phyloP scores from a whole-genome alignment of 2,329 filamentous ascomycete genomes.

The Berkeleyomyces rouxiae region DNA sequence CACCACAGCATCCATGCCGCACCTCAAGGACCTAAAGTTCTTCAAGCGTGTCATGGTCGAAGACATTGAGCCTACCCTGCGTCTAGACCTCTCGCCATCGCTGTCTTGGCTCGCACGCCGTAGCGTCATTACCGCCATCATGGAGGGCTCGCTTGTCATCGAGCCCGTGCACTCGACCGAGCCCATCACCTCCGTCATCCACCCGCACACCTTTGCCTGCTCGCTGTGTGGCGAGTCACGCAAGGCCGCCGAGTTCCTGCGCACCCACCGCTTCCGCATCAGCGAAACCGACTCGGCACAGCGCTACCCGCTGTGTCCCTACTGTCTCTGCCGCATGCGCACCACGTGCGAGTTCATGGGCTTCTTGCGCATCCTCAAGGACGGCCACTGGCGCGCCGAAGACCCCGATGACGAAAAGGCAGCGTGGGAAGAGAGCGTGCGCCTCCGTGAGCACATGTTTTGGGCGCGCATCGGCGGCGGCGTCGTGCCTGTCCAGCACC shows the following conservation, averaged over 20 bases:
- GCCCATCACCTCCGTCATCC: conserved; percentile 31
- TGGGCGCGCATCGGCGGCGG: conserved; percentile 88
- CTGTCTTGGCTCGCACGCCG: conserved; percentile 87
- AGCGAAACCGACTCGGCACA: conserved; percentile 76
- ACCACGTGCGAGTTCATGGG: conserved; percentile 86
- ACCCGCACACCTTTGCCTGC: conserved; percentile 50
- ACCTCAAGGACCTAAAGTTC: conserved; percentile 79
- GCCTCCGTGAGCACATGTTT: conserved; percentile 86
- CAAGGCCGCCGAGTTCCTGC: conserved; percentile 50
- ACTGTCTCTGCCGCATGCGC: conserved; percentile 69
- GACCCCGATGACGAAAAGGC: conserved; percentile 69
- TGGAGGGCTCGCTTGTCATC: conserved; percentile 71
- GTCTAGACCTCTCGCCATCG: conserved; percentile 75
- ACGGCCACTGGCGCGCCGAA: conserved; percentile 77
- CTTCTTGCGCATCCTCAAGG: conserved; percentile 78
- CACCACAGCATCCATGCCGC: conserved; percentile 19
- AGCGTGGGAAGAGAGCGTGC: conserved; percentile 89
- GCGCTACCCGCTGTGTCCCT: conserved; percentile 75
- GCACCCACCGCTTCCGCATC: conserved; percentile 77
- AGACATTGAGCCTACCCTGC: conserved; percentile 85
- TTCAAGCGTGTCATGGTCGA: conserved; percentile 81
- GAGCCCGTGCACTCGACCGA: conserved; percentile 60
- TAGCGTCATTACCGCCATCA: conserved; percentile 66
- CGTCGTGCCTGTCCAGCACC: conserved; percentile 47
- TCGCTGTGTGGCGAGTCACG: conserved; percentile 76